Evolutionary conservation across 169 alveolate genomes (phyloP).

Genomic region (Plasmodium malariae): DNA sequence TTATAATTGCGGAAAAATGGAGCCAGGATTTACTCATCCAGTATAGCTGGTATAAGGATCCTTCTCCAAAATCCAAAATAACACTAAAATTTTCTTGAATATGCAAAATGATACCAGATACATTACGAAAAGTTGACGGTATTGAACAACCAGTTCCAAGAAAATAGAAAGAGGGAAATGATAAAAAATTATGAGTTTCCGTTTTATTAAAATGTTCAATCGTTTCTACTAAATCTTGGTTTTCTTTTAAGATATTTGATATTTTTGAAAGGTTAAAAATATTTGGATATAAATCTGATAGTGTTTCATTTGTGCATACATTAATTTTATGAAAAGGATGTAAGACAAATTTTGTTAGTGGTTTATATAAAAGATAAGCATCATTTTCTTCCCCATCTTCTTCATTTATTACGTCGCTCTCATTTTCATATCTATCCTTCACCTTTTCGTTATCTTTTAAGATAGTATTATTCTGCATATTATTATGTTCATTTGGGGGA

Average conservation of each 20-base stretch:
- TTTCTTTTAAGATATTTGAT: conserved; percentile 44
- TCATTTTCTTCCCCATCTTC: not conserved
- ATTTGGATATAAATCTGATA: conserved; percentile 55
- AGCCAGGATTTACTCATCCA: conserved; percentile 80
- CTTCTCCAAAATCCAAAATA: conserved; percentile 93
- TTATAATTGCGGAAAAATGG: conserved; percentile 68
- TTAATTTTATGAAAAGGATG: conserved; percentile 71
- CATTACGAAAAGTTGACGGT: conserved; percentile 93
- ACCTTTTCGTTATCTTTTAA: not conserved
- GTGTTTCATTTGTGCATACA: conserved; percentile 26
- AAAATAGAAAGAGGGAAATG: conserved; percentile 84
- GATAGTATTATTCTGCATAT: not conserved
- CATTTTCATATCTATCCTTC: not conserved
- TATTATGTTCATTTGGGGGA: not conserved
- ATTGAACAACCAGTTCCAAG: conserved; percentile 94
- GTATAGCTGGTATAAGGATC: conserved; percentile 90
- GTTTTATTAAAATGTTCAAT: conserved; percentile 69
- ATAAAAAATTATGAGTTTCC: conserved; percentile 15
- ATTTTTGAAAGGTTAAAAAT: conserved; percentile 49
- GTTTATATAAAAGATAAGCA: conserved; percentile 31
- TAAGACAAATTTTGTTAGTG: conserved; percentile 48
- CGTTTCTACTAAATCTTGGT: conserved; percentile 69
- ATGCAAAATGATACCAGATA: conserved; percentile 87
- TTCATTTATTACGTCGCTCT: not conserved
- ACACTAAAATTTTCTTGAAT: conserved; percentile 81